Percentiles rank a stretch among this genome's conserved stretches.
phyloP scores from a whole-genome alignment of 768 basidiomycete genomes.

The Trametes cubensis region DNA sequence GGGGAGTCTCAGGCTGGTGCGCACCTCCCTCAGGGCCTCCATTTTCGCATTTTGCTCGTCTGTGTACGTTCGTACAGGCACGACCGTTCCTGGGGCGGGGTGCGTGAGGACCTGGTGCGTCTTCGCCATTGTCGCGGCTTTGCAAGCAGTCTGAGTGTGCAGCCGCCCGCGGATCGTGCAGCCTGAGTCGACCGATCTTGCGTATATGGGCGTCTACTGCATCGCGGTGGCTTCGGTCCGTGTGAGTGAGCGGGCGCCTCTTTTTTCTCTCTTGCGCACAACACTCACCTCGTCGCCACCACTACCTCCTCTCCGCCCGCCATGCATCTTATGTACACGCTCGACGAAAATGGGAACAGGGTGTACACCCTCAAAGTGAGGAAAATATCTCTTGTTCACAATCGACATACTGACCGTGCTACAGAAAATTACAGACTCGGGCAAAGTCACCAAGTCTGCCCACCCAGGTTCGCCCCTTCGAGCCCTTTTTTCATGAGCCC shows the following conservation, averaged over 20 bases:
- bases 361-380: slow-evolving; percentile 91
- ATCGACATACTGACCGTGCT: slow-evolving; percentile 8
- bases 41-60: slow-evolving; percentile 64
- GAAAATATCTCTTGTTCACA: background rate
- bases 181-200: background rate
- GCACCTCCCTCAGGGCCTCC: slow-evolving; percentile 61
- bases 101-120: slow-evolving; percentile 54
- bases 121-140: slow-evolving; percentile 37
- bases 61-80: slow-evolving; percentile 61
- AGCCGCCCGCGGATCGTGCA: background rate
- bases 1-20: slow-evolving; percentile 23
- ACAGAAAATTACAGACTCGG: slow-evolving; percentile 83
- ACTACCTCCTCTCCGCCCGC: slow-evolving; percentile 27
- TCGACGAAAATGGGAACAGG: slow-evolving; percentile 76
- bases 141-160: background rate
- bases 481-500: background rate
- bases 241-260: background rate
- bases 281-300: slow-evolving; percentile 8
- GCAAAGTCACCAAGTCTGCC: slow-evolving; percentile 90
- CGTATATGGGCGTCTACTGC: background rate
- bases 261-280: slow-evolving; percentile 14
- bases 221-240: background rate
- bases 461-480: slow-evolving; percentile 77
- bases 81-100: slow-evolving; percentile 58
- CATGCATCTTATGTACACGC: slow-evolving; percentile 98